A percentile compares a stretch with the other conserved stretches of the same genome.
Evolutionary conservation across 495 filamentous ascomycete genomes (phyloP).

Genomic region (Penicillium desertorum): DNA sequence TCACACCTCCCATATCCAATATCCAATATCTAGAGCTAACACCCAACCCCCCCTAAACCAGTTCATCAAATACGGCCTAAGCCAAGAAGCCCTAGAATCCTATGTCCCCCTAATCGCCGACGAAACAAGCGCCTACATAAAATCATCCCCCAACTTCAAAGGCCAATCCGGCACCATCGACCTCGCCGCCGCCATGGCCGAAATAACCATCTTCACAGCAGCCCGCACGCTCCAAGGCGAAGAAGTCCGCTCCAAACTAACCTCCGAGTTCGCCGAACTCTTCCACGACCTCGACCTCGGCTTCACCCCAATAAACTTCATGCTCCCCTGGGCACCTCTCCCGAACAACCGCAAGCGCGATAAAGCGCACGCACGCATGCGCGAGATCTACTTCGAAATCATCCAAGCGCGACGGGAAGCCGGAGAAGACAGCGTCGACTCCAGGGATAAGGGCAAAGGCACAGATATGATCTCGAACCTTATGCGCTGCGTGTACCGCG

Average conservation of each 20-base stretch:
- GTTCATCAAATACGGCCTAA: constrained; percentile 87
- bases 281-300: constrained; percentile 85
- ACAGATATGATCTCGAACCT: constrained; percentile 81
- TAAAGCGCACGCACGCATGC: constrained; percentile 69
- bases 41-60: constrained; percentile 26
- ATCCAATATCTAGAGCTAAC: background rate
- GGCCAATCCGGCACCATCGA: constrained; percentile 63
- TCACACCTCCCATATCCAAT: too few relatives aligned
- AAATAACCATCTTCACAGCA: constrained; percentile 85
- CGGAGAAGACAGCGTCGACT: constrained; percentile 28
- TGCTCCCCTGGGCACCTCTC: constrained; percentile 82
- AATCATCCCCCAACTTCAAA: constrained; percentile 64
- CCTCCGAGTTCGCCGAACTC: constrained; percentile 62
- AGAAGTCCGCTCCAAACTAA: constrained; percentile 73
- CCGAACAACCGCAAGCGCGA: constrained; percentile 81
- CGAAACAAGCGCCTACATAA: constrained; percentile 70
- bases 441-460: constrained; percentile 37
- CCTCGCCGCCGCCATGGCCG: constrained; percentile 68
- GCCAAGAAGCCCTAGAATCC: constrained; percentile 68
- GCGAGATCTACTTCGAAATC: constrained; percentile 74
- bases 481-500: constrained; percentile 76
- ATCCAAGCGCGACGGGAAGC: constrained; percentile 62
- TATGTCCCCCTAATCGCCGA: constrained; percentile 78
- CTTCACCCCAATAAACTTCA: constrained; percentile 81
- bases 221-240: constrained; percentile 77